Evolutionary conservation across 148 eudicot species (phyloP), one percentile per base, ranked within the genome.

Genomic region (Silene conica): DNA sequence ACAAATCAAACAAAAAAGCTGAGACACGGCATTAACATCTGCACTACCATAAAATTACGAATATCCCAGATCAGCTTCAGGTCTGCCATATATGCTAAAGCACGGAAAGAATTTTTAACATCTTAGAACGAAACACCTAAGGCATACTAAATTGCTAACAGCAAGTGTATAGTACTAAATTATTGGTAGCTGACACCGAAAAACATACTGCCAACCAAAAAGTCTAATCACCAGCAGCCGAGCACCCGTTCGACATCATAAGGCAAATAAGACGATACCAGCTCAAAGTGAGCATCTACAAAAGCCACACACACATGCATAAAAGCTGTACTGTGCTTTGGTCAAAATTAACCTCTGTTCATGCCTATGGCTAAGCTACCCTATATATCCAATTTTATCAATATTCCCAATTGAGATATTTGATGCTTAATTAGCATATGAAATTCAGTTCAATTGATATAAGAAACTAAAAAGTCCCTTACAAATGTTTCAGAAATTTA

Each of bases 301-400:
- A 73, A 78, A 73, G 73, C 46, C 60, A 45, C 1, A 66, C 41
- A 34, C 41, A 34, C 6, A 34, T 15, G 60, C 6, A 65, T 3
- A 58, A 38, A 63, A 63, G 69, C 14, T 70, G 41, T 63, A 46
- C 48, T 23, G 79, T 71, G 60, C 67, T 57, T 38, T 78, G 63
- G 77, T 78, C 81, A 78, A 78, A 69, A 68, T 7, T 73, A 66
- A 34, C 13, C 15, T 67, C 28, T 73, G 69, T 72, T 59, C 73
- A 73, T 73, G 46, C 31, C 73, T 67, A 67, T 3, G 41, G 41
- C 41, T 34, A 34, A 34, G 41, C 41, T 34, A 60, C 48, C 67
- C 69, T 78, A 77, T 63, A 25, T 67, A 72, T 72, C 50, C 52
- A 57, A 56, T 28, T 23, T 63, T n/a, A n/a, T n/a, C n/a, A n/a